Evolutionary conservation across 2,329 filamentous ascomycete genomes (phyloP).

Genomic region (Alternaria rosae): DNA sequence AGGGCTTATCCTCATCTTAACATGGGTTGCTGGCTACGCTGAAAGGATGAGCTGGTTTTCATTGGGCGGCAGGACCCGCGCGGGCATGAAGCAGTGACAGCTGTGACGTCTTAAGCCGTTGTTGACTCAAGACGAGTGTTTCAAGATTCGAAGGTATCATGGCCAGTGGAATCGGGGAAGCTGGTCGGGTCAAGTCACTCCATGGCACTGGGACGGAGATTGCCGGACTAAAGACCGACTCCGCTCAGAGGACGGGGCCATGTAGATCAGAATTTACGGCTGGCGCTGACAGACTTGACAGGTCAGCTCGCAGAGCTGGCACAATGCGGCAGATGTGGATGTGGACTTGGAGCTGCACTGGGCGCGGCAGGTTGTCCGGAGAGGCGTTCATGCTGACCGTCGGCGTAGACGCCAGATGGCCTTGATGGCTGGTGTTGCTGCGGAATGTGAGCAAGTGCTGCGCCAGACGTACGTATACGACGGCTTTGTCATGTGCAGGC

Average conservation of each 20-base stretch:
- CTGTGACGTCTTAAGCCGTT: conserved; percentile 15
- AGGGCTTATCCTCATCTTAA: not conserved
- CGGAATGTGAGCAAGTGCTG: not conserved
- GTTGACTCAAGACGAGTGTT: conserved; percentile 13
- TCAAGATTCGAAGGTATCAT: conserved; percentile 6
- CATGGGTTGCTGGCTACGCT: conserved; percentile 5
- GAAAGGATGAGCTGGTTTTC: not conserved
- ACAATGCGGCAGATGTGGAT: not conserved
- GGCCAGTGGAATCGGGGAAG: not conserved
- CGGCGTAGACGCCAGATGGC: not conserved
- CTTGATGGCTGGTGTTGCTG: not conserved
- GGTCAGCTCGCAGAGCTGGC: not conserved
- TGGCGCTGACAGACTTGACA: conserved; percentile 5
- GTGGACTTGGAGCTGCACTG: not conserved
- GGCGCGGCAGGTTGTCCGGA: not conserved
- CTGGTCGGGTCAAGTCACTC: not conserved
- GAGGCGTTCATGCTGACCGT: not conserved
- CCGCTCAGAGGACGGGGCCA: not conserved
- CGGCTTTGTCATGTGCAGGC: not conserved
- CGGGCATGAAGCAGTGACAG: conserved; percentile 20
- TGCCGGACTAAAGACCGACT: not conserved
- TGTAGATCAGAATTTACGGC: conserved; percentile 1
- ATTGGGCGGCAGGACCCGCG: conserved; percentile 16
- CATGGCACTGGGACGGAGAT: conserved; percentile 1
- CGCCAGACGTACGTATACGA: not conserved